Evolutionary conservation across 2,329 filamentous ascomycete genomes (phyloP).

Genomic region (Botrytis galanthina): DNA sequence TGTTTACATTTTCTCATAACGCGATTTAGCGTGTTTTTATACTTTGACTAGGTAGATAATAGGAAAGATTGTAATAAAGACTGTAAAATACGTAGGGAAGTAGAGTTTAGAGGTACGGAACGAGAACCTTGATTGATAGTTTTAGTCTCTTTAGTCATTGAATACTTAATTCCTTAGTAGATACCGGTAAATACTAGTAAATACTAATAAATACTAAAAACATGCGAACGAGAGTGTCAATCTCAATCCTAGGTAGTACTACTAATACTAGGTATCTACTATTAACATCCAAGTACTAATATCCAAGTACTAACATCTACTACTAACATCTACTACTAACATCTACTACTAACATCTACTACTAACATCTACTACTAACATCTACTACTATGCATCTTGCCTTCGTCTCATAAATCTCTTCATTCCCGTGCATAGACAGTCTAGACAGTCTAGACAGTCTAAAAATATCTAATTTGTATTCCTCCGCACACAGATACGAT

Average conservation of each 20-base stretch:
- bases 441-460: too few species aligned
- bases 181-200: background rate
- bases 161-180: background rate
- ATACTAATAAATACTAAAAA: background rate
- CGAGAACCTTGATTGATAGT: background rate
- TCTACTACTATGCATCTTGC: background rate
- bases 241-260: too few species aligned
- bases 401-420: background rate
- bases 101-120: background rate
- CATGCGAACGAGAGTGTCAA: too few species aligned
- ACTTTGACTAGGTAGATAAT: background rate
- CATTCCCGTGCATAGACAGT: background rate
- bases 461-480: background rate
- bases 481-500: background rate
- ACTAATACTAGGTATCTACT: too few species aligned
- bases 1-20: conserved; percentile 11
- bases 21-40: conserved; percentile 14
- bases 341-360: background rate
- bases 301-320: too few species aligned
- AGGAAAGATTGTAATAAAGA: too few species aligned
- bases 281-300: too few species aligned
- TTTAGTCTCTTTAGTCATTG: background rate
- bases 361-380: background rate
- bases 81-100: too few species aligned
- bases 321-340: background rate